Conservation (phyloP, 2,329 filamentous ascomycete species). For the Fusarium dimerum region DNA sequence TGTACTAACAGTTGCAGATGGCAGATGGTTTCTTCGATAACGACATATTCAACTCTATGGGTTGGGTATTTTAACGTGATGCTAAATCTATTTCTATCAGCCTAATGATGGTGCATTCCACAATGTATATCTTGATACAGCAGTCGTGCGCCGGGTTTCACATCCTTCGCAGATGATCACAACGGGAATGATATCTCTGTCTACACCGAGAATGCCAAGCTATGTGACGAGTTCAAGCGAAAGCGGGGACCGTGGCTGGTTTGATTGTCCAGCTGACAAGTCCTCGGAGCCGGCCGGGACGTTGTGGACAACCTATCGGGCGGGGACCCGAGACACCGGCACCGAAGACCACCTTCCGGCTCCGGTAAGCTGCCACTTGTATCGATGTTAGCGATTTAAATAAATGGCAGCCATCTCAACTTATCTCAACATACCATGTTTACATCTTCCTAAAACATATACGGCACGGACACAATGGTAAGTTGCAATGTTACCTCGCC, state of each 20-base stretch:
- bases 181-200: too few relatives aligned
- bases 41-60: constrained; percentile 2
- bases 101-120: too few relatives aligned
- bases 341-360: not conserved
- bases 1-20: constrained; percentile 1
- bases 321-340: not conserved
- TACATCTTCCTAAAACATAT: not conserved
- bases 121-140: too few relatives aligned
- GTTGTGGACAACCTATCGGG: not conserved
- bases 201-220: too few relatives aligned
- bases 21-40: constrained; percentile 11
- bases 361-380: not conserved
- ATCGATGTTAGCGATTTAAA: not conserved
- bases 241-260: too few relatives aligned
- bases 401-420: not conserved
- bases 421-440: not conserved
- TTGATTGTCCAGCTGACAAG: too few relatives aligned
- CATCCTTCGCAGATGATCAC: too few relatives aligned
- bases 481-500: not conserved
- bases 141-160: too few relatives aligned
- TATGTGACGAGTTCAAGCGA: too few relatives aligned
- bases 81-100: too few relatives aligned
- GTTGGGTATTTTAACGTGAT: constrained; percentile 12
- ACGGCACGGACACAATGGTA: not conserved
- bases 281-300: not conserved